Conservation (phyloP, 768 basidiomycete genomes). For the Hysterangium stoloniferum region DNA sequence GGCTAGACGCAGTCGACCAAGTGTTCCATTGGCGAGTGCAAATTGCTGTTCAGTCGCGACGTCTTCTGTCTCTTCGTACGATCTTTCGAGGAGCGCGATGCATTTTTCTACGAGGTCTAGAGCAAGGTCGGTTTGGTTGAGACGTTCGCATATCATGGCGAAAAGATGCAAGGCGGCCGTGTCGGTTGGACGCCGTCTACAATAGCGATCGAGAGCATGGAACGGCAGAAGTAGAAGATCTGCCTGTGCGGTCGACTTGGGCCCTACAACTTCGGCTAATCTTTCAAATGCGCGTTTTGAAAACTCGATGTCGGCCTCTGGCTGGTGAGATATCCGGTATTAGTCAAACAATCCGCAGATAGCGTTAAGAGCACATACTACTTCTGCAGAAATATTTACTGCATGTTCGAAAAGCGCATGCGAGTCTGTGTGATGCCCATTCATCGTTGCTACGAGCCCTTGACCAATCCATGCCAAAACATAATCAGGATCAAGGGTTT, state of each 20-base stretch:
- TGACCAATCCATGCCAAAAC: conserved; percentile 88
- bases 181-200: conserved; percentile 57
- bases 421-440: conserved; percentile 55
- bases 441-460: conserved; percentile 55
- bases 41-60: conserved; percentile 69
- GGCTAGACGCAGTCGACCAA: conserved; percentile 70
- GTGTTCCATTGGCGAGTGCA: conserved; percentile 71
- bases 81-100: conserved; percentile 68
- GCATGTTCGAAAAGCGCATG: conserved; percentile 68
- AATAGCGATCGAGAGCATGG: conserved; percentile 74
- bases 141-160: conserved; percentile 75
- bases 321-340: conserved; percentile 33
- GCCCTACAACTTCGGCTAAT: conserved; percentile 20
- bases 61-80: conserved; percentile 86
- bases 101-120: conserved; percentile 49
- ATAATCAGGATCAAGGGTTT: conserved; percentile 88
- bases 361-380: conserved; percentile 39
- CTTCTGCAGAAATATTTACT: conserved; percentile 44
- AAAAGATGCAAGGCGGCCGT: conserved; percentile 75
- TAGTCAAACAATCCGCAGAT: background rate
- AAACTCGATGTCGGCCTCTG: conserved; percentile 74
- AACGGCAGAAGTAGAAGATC: conserved; percentile 67
- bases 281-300: conserved; percentile 50
- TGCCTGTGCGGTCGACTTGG: conserved; percentile 16
- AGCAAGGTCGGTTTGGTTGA: conserved; percentile 63